Evolutionary conservation across 2,329 filamentous ascomycete species (phyloP).

Genomic region (Meredithiella fracta): DNA sequence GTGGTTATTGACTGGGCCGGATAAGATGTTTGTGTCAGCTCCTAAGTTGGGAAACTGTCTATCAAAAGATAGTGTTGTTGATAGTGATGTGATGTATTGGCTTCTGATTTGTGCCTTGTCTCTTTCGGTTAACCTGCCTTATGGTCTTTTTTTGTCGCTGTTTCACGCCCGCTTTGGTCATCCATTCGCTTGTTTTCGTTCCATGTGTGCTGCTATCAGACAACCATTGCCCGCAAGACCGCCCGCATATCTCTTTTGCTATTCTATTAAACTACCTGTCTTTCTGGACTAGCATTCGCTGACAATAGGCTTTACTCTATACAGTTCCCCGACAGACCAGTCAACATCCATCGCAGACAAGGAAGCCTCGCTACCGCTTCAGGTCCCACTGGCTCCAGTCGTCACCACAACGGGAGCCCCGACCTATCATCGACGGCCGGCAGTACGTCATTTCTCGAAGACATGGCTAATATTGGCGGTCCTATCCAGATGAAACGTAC

Average conservation of each 20-base stretch:
- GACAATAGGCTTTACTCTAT: not conserved
- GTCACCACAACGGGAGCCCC: constrained; percentile 33
- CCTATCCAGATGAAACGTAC: constrained; percentile 50
- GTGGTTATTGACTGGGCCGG: not conserved
- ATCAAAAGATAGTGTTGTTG: not conserved
- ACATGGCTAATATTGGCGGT: constrained; percentile 54
- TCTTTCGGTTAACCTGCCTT: no score
- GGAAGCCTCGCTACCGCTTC: constrained; percentile 19
- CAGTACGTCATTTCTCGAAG: constrained; percentile 48
- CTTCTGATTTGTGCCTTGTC: not conserved
- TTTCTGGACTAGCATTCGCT: not conserved
- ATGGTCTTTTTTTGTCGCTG: not conserved
- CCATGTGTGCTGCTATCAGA: not conserved
- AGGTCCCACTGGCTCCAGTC: not conserved
- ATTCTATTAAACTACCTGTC: not conserved
- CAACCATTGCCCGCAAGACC: not conserved
- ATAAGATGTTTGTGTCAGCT: no score
- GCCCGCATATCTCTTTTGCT: not conserved
- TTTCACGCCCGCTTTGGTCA: not conserved
- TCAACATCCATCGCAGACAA: constrained; percentile 34
- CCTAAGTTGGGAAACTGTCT: not conserved
- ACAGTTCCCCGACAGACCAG: constrained; percentile 40
- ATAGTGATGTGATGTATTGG: not conserved
- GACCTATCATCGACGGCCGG: constrained; percentile 45
- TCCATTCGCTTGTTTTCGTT: not conserved